Evolutionary conservation across 2,329 filamentous ascomycete species (phyloP), one percentile per base, ranked within the genome.

Genomic region (Dothidotthia symphoricarpi): DNA sequence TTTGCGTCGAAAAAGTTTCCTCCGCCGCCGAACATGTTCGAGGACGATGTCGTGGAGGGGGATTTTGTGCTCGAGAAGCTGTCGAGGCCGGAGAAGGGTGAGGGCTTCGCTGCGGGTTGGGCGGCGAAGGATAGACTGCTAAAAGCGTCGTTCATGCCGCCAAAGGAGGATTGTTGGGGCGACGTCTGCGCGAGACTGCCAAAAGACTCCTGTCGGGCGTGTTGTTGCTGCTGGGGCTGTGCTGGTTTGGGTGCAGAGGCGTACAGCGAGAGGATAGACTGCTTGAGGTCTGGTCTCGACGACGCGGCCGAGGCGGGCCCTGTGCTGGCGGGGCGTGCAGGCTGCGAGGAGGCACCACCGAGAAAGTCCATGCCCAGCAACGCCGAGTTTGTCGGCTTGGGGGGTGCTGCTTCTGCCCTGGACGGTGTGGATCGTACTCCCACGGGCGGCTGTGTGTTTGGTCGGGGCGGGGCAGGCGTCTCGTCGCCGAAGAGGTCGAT

Each of bases 181-280:
- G 62, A 62, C 26, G 56, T 46, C 29, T 63, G 60, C 1, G 50
- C 53, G 38, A 78, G 74, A 8, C 70, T 68, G 26, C 66, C 64
- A 28, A 70, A 69, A 4, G 63, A 67, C 8, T 60, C 61, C 51
- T 76, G 76, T 10, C 78, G 75, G 24, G 74, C 72, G 61, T 85
- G 82, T 19, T 69, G 64, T 15, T 67, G 64, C 38, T 70, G 71
- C 38, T 75, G 70, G 28, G 75, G 69, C 8, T 80, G 51, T 53
- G 86, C 85, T n/a, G 87, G 82, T 60, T 88, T 86, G 1, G 89
- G 86, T 4, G 81, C 81, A 6, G 88, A 86, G 9, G 90, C 88
- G 63, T 98, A 98, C 12, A 98, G 77, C 6, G 93, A 98, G 32
- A 98, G 72, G 44, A 98, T 98, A 2, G 91, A 97, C 68, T 96